Evolutionary conservation across 306 rosid species (phyloP).

Genomic region (Lathyrus oleraceus): DNA sequence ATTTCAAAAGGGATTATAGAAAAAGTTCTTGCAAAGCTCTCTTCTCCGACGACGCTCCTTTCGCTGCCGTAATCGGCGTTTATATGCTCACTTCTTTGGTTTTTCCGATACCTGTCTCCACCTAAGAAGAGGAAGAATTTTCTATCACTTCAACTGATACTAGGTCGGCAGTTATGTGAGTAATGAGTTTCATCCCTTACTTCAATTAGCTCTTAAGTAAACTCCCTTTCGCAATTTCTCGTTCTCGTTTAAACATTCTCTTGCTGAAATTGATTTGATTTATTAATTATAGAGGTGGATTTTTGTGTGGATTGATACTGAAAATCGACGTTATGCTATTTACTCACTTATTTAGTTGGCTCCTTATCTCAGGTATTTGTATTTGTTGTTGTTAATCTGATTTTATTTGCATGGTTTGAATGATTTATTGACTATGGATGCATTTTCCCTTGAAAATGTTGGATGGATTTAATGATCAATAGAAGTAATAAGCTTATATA

Average conservation of each 20-base stretch:
- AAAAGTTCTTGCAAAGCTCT: conserved; percentile 44
- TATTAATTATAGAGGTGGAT: conserved; percentile 79
- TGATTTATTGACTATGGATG: too few relatives aligned
- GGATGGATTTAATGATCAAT: too few relatives aligned
- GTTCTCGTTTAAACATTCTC: conserved; percentile 9
- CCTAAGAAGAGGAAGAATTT: conserved; percentile 45
- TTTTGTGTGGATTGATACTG: conserved; percentile 88
- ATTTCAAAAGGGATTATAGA: background rate
- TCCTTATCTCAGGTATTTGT: too few relatives aligned
- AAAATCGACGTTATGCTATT: conserved; percentile 70
- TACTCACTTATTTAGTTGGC: conserved; percentile 77
- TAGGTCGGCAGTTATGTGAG: conserved; percentile 77
- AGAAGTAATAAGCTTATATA: too few relatives aligned
- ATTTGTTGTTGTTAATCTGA: too few relatives aligned
- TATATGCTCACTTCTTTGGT: conserved; percentile 72
- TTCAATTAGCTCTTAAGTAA: conserved; percentile 86
- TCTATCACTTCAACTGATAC: conserved; percentile 59
- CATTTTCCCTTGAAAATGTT: too few relatives aligned
- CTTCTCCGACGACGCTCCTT: conserved; percentile 69
- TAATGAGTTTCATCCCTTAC: conserved; percentile 84
- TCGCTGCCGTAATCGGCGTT: conserved; percentile 79
- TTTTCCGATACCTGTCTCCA: conserved; percentile 43
- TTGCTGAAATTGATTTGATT: too few relatives aligned
- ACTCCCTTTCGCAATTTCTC: background rate
- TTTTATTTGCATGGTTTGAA: too few relatives aligned